phyloP scores from a whole-genome alignment of 805 yeast genomes.

The Candida nitratophila region DNA sequence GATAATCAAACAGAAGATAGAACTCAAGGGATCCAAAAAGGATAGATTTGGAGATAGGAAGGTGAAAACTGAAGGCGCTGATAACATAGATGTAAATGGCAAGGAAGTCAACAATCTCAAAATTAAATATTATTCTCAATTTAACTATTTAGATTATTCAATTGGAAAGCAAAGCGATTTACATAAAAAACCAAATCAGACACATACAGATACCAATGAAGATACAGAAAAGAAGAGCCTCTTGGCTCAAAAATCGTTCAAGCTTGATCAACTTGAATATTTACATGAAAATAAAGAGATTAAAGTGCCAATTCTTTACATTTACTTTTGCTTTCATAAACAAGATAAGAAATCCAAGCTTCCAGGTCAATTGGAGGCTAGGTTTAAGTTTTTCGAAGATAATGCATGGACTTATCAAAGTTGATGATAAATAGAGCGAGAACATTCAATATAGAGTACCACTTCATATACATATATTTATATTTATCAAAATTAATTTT shows the following conservation, averaged over 20 bases:
- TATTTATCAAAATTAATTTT: too few species aligned
- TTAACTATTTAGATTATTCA: constrained; percentile 2
- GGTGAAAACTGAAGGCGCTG: background rate
- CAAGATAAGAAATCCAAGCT: background rate
- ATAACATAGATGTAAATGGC: background rate
- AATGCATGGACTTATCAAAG: background rate
- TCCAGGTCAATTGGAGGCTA: background rate
- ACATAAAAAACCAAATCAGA: background rate
- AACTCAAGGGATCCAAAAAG: too few species aligned
- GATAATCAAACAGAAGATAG: constrained; percentile 17
- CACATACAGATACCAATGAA: background rate
- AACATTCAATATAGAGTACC: too few species aligned
- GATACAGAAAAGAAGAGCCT: background rate
- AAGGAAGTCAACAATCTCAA: background rate
- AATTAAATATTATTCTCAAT: constrained; percentile 2
- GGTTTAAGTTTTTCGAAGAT: background rate
- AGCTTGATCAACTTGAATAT: background rate
- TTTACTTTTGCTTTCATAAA: background rate
- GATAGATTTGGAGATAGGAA: background rate
- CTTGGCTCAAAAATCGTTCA: background rate
- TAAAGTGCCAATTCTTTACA: background rate
- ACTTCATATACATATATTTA: too few species aligned
- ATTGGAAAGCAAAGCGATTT: background rate
- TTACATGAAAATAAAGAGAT: background rate
- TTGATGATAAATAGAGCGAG: background rate